Base-by-base conservation (phyloP, 805 yeast genomes). In the Nakazawaea sp. region DNA sequence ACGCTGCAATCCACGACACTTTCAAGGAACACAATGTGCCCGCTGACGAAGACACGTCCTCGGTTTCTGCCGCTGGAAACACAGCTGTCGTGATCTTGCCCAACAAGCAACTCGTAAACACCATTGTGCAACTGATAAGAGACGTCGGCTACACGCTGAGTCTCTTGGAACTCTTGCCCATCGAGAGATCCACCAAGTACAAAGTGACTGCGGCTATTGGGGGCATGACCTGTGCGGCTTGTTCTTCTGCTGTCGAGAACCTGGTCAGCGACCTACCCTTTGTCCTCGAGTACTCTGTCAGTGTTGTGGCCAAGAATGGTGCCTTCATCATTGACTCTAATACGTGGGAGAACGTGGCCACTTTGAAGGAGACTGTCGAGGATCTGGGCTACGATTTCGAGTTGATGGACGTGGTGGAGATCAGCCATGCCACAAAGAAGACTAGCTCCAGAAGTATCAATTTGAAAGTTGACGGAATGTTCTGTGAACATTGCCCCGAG, bases 181-280 rank as follows among this genome's bases (percentile, higher is more conserved):
- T 78, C 3, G 67, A 67, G 23, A 59, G 71, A 24, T 60, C 73
- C 5, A 49, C 61, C 5, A 69, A 66, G 38, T 70, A 62, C 46
- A 70, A 68, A 46, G 71, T 79, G 7, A 60, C 66, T 9, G 87
- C 86, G 1, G 58, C 75, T 0, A 74, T 83, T 30, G 83, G 81
- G 9, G 90, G 89, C 3, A 81, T 82, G 54, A 75, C 87, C 0
- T 83, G 90, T 57, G 77, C 83, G 6, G 75, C 86, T 0, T 53
- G 92, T 55, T 75, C 75, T 1, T 66, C 66, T 28, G 62, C 89
- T 0, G 71, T 84, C 9, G 57, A 63, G 8, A 56, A 64, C 7
- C 66, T 72, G 23, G 73, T 62, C 18, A 52, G 52, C 24, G 68
- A 62, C 4, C 49, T 80, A 27, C 68, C 72, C 2, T 78, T 72